Conservation (phyloP, 164 flowering plant genomes). For the Vitis cinerea region DNA sequence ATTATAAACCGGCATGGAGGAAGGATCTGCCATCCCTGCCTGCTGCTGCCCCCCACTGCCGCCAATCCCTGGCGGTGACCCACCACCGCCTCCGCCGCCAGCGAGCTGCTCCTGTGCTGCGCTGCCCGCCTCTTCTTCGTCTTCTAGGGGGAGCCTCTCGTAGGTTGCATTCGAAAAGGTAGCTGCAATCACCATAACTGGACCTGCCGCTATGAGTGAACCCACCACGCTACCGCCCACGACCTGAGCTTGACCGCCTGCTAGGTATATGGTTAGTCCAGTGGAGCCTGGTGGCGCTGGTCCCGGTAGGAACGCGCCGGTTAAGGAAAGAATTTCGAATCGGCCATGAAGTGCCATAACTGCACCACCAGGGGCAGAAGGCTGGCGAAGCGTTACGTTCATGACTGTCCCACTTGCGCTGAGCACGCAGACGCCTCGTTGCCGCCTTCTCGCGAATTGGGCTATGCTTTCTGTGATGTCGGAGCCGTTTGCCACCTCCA, state of each 20-base stretch:
- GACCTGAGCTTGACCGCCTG: conserved; percentile 59
- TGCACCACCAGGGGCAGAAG: conserved; percentile 35
- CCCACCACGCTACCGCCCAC: conserved; percentile 61
- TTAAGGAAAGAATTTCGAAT: conserved; percentile 49
- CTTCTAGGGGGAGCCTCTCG: conserved; percentile 53
- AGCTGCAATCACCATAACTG: conserved; percentile 52
- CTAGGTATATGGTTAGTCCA: conserved; percentile 46
- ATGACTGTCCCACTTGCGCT: conserved; percentile 53
- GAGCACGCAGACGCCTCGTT: conserved; percentile 52
- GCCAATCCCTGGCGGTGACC: conserved; percentile 15
- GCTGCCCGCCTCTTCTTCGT: conserved; percentile 35
- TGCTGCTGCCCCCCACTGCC: conserved; percentile 12
- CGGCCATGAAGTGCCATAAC: conserved; percentile 52
- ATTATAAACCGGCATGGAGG: conserved; percentile 31
- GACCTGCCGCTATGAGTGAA: conserved; percentile 48
- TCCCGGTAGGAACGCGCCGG: conserved; percentile 54
- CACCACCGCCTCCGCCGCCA: conserved; percentile 15
- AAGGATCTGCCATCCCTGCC: conserved; percentile 19
- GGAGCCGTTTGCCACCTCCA: conserved; percentile 53
- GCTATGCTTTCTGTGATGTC: conserved; percentile 56
- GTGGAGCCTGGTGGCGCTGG: conserved; percentile 58
- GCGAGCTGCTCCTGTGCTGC: conserved; percentile 8
- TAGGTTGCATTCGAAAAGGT: conserved; percentile 53
- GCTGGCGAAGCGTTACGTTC: conserved; percentile 55
- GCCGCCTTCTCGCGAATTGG: conserved; percentile 50